phyloP scores from a whole-genome alignment of 257 asterid genomes.

The Solanum bulbocastanum region DNA sequence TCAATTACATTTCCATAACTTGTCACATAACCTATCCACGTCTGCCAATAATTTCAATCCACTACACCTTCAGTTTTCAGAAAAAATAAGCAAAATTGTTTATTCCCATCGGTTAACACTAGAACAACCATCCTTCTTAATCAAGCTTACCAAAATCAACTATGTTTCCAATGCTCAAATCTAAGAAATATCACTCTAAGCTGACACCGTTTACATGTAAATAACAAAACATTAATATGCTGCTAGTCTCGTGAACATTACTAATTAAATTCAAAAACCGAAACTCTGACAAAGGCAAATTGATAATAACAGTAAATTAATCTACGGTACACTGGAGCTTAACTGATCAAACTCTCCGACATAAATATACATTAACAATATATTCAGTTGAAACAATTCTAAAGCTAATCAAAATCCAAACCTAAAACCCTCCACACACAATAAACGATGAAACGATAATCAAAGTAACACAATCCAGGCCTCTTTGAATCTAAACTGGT shows the following conservation, averaged over 20 bases:
- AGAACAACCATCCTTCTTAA: neutral
- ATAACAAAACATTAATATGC: neutral
- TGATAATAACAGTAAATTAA: neutral
- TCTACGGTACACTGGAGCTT: neutral
- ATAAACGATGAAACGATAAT: neutral
- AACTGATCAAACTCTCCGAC: neutral
- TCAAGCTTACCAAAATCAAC: neutral
- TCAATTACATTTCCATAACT: neutral
- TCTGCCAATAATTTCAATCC: neutral
- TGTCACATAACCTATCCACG: neutral
- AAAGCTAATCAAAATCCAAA: no score
- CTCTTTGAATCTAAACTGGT: neutral
- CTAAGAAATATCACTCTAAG: neutral
- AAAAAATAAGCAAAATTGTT: no score
- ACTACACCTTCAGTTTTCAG: neutral
- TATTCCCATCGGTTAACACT: neutral
- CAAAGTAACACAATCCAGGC: neutral
- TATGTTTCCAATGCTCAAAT: neutral
- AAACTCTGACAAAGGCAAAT: neutral
- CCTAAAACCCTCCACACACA: neutral
- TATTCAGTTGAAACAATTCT: neutral
- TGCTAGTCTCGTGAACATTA: neutral
- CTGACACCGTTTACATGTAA: neutral
- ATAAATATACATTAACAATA: neutral
- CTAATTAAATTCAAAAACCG: neutral